Evolutionary conservation across 2,329 filamentous ascomycete genomes (phyloP).

Genomic region (Myriosclerotinia scirpicola): DNA sequence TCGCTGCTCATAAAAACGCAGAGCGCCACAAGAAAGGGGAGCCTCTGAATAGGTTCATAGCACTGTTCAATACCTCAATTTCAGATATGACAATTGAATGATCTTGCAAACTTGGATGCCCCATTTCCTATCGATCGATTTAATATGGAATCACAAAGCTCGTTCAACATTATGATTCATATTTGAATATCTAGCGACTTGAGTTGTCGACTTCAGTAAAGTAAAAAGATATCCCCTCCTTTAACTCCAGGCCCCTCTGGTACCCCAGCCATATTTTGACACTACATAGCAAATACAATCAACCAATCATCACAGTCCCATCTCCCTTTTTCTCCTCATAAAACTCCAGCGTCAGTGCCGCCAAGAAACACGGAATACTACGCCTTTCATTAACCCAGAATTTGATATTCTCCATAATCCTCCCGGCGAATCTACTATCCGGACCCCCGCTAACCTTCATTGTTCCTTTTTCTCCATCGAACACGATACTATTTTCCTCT

Average conservation of each 20-base stretch:
- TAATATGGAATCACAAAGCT: neutral
- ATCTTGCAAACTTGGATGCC: too few species aligned
- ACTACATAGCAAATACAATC: neutral
- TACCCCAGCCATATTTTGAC: slow-evolving; percentile 2
- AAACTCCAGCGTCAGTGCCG: slow-evolving; percentile 89
- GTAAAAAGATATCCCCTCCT: neutral
- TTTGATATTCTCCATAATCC: slow-evolving; percentile 82
- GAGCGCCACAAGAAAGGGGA: too few species aligned
- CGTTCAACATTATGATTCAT: neutral
- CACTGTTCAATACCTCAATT: too few species aligned
- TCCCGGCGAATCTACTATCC: slow-evolving; percentile 77
- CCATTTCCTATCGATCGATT: neutral
- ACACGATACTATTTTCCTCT: slow-evolving; percentile 73
- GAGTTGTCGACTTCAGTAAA: neutral
- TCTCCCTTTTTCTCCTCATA: slow-evolving; percentile 62
- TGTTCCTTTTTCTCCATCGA: slow-evolving; percentile 89
- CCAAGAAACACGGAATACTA: slow-evolving; percentile 89
- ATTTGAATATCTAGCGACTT: neutral
- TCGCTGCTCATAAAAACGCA: too few species aligned
- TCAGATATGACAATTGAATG: too few species aligned
- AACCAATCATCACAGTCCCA: slow-evolving; percentile 32
- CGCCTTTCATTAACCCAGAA: slow-evolving; percentile 96
- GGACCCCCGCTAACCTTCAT: slow-evolving; percentile 98
- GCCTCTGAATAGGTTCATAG: too few species aligned
- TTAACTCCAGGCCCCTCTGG: slow-evolving; percentile 2